Percentiles rank a stretch among this genome's conserved stretches.
Evolutionary conservation across 106 monocot genomes (phyloP).

Genomic region (Posidonia australis): DNA sequence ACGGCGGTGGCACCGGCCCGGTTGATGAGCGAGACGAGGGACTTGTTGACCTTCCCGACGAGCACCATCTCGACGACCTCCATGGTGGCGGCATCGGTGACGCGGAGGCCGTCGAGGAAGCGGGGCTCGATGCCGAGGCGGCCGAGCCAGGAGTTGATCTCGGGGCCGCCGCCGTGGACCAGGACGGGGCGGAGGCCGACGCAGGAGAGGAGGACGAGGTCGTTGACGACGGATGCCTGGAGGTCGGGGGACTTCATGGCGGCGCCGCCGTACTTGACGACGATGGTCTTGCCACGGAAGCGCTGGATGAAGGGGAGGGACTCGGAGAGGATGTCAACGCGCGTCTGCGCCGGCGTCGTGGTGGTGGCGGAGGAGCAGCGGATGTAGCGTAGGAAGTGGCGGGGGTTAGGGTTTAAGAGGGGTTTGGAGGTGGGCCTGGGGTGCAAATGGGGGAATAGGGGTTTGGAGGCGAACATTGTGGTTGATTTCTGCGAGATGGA

Average conservation of each 20-base stretch:
- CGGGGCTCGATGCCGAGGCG: constrained; percentile 53
- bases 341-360: constrained; percentile 27
- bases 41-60: constrained; percentile 86
- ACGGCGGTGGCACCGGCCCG: constrained; percentile 70
- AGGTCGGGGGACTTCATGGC: constrained; percentile 69
- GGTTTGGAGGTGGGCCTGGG: constrained; percentile 2
- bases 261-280: constrained; percentile 95
- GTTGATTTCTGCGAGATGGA: background rate
- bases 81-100: constrained; percentile 87
- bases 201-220: constrained; percentile 85
- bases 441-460: constrained; percentile 7
- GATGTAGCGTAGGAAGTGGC: background rate
- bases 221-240: constrained; percentile 58
- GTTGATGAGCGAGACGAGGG: constrained; percentile 74
- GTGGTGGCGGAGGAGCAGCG: background rate
- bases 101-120: constrained; percentile 83
- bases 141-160: constrained; percentile 73
- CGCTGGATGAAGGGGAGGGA: constrained; percentile 88
- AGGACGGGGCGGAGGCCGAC: constrained; percentile 80
- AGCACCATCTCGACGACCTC: constrained; percentile 99
- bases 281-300: constrained; percentile 80
- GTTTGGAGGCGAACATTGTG: constrained; percentile 5
- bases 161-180: constrained; percentile 89
- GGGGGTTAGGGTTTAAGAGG: constrained; percentile 8
- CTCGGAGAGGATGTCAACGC: constrained; percentile 89